Evolutionary conservation across 495 filamentous ascomycete genomes (phyloP).

Genomic region (Xylaria sp.): DNA sequence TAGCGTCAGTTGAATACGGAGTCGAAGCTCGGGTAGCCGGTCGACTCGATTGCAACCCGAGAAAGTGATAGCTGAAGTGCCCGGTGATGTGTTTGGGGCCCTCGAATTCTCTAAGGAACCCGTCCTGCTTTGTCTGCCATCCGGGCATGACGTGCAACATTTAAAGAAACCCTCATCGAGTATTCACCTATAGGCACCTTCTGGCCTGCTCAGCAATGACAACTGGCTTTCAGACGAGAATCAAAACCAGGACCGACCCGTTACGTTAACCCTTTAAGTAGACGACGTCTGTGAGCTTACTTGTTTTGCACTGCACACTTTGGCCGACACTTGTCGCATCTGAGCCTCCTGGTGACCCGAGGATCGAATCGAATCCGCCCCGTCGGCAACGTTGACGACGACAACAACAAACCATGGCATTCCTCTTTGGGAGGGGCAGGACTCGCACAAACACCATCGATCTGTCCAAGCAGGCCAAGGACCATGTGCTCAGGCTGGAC

Average conservation of each 20-base stretch:
- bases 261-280: not conserved
- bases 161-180: conserved; percentile 10
- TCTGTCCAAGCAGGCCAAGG: conserved; percentile 60
- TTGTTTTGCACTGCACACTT: not conserved
- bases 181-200: conserved; percentile 1
- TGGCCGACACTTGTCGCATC: conserved; percentile 18
- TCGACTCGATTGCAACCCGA: conserved; percentile 12
- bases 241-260: conserved; percentile 10
- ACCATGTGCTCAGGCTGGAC: conserved; percentile 62
- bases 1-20: not conserved
- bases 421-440: conserved; percentile 83
- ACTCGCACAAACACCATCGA: conserved; percentile 61
- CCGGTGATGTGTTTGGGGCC: conserved; percentile 7
- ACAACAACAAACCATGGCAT: conserved; percentile 69
- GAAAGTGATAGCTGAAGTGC: not conserved
- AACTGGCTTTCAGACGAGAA: conserved; percentile 5
- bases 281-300: not conserved
- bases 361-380: not conserved
- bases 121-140: conserved; percentile 7
- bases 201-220: conserved; percentile 8
- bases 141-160: conserved; percentile 13
- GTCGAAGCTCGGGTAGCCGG: conserved; percentile 18
- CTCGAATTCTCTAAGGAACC: conserved; percentile 6
- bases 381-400: not conserved
- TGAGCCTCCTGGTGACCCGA: not conserved